Percentiles rank a stretch among this genome's conserved stretches.
Evolutionary conservation across 306 rosid species (phyloP).

Genomic region (Trifolium dubium): DNA sequence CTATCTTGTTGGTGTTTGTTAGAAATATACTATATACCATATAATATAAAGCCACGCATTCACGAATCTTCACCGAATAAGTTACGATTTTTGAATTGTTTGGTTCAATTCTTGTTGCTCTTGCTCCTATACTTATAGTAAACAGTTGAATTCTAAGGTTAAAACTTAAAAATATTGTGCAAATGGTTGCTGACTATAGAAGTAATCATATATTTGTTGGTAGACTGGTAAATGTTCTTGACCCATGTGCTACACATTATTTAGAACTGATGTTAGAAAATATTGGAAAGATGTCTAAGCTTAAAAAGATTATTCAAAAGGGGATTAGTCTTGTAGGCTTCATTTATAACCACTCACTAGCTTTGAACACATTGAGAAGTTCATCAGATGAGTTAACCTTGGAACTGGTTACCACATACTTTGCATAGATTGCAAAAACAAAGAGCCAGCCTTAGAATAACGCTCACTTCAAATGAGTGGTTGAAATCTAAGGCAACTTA

Average conservation of each 20-base stretch:
- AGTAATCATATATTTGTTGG: background rate
- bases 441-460: background rate
- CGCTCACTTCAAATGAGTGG: background rate
- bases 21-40: background rate
- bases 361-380: no score
- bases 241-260: background rate
- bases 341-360: background rate
- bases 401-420: no score
- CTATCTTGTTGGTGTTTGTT: conserved; percentile 16
- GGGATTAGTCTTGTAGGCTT: background rate
- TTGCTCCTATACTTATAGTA: background rate
- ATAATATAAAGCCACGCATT: background rate
- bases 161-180: no score
- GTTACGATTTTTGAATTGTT: background rate
- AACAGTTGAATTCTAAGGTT: background rate
- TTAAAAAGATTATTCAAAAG: background rate
- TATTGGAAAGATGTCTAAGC: background rate
- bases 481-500: background rate
- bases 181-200: background rate
- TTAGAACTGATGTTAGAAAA: background rate
- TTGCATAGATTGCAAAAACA: background rate
- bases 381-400: no score
- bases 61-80: background rate
- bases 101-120: background rate
- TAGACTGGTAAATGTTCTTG: background rate